These are phyloP conservation scores for Raffaelea arxii DNA, from an alignment of 2,329 filamentous ascomycete genomes.

Conservation along the genomic window DNA sequence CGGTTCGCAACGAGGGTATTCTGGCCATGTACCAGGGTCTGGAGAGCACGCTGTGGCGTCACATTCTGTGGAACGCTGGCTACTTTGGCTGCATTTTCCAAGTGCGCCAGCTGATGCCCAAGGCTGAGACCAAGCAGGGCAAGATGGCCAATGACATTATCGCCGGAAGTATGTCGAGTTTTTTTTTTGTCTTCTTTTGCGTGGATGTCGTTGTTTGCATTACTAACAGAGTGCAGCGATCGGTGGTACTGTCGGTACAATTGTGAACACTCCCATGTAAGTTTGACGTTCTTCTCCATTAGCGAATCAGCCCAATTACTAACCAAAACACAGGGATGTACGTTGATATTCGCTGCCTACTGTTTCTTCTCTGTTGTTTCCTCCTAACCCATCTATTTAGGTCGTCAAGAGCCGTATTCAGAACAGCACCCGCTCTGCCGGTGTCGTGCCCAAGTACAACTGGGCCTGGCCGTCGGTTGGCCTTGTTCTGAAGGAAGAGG, in stretches of 20 bases:
- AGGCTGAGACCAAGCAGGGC: constrained; percentile 66
- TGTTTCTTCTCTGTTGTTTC: constrained; percentile 2
- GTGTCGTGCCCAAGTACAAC: constrained; percentile 87
- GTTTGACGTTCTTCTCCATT: constrained; percentile 47
- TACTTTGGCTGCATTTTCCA: constrained; percentile 99
- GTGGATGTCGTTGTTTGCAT: too few relatives aligned
- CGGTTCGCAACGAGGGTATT: constrained; percentile 32
- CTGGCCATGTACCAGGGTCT: constrained; percentile 93
- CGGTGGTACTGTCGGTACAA: constrained; percentile 80
- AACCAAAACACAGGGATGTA: constrained; percentile 5
- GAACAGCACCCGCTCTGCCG: constrained; percentile 78
- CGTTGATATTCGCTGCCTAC: not conserved
- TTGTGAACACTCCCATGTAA: constrained; percentile 91
- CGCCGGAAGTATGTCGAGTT: constrained; percentile 46
- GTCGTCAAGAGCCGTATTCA: constrained; percentile 98
- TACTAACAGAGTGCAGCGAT: constrained; percentile 30
- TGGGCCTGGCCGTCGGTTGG: constrained; percentile 87
- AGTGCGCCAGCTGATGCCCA: constrained; percentile 74
- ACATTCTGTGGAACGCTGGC: constrained; percentile 78
- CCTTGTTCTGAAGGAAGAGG: constrained; percentile 87
- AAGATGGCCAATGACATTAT: constrained; percentile 83
- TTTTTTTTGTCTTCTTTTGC: not conserved
- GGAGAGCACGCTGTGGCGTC: constrained; percentile 93
- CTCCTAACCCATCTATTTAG: constrained; percentile 26
- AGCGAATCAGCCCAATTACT: not conserved